phyloP scores from a whole-genome alignment of 345 rosid genomes.

The Salix brachista region DNA sequence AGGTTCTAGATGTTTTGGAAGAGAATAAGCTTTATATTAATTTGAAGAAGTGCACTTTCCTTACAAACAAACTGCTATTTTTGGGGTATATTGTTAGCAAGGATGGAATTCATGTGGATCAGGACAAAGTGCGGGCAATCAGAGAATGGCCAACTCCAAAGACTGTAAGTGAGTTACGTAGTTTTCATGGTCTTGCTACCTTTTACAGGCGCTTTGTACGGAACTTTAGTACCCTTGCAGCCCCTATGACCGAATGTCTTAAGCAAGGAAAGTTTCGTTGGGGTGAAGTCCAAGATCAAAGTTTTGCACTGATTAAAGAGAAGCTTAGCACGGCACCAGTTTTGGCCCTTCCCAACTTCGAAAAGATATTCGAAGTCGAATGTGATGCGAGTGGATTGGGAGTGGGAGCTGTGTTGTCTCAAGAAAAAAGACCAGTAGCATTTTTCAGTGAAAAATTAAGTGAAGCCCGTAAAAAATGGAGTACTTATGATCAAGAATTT shows the following conservation, averaged over 20 bases:
- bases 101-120: no score
- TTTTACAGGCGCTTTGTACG: no score
- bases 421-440: not conserved
- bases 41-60: not conserved
- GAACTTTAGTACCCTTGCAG: no score
- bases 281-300: not conserved
- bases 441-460: not conserved
- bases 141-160: no score
- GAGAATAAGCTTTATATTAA: not conserved
- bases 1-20: not conserved
- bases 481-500: not conserved
- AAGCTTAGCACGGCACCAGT: not conserved
- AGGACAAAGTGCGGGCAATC: no score
- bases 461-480: not conserved
- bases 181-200: no score
- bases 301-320: not conserved
- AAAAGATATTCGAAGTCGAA: no score
- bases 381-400: not conserved
- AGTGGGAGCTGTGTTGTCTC: not conserved
- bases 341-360: not conserved
- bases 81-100: not conserved
- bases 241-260: no score
- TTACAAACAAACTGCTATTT: not conserved
- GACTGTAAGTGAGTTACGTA: no score
- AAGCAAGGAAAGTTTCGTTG: not conserved